Percentiles rank a stretch among this genome's conserved stretches.
Evolutionary conservation across 2,329 filamentous ascomycete genomes (phyloP).

Genomic region (Colletotrichum sojae): DNA sequence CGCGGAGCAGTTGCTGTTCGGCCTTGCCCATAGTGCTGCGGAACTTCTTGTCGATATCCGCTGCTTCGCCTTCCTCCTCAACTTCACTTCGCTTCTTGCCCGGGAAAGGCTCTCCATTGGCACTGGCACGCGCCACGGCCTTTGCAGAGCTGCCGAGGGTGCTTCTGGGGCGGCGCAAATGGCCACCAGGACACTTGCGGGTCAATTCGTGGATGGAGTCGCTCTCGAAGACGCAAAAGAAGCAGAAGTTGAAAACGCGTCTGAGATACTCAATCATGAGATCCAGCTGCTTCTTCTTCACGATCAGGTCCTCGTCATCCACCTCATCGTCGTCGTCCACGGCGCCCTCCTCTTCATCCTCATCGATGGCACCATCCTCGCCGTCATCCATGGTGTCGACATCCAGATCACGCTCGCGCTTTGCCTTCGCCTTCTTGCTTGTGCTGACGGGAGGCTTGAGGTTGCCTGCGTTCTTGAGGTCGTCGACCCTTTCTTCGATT

Average conservation of each 20-base stretch:
- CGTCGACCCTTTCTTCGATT: conserved; percentile 89
- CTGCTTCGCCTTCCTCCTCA: conserved; percentile 75
- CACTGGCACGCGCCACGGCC: conserved; percentile 87
- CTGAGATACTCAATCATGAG: conserved; percentile 96
- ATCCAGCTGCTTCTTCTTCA: conserved; percentile 97
- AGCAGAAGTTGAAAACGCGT: conserved; percentile 98
- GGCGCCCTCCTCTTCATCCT: conserved; percentile 85
- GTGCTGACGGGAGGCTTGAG: conserved; percentile 76
- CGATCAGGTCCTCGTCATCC: conserved; percentile 89
- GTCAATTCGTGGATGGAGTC: conserved; percentile 97
- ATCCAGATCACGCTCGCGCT: conserved; percentile 72
- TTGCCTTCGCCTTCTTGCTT: conserved; percentile 66
- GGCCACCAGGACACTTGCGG: conserved; percentile 96
- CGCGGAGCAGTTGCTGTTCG: conserved; percentile 92
- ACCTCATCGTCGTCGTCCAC: conserved; percentile 85
- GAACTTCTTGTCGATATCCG: conserved; percentile 80
- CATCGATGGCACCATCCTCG: conserved; percentile 78
- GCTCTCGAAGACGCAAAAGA: conserved; percentile 99
- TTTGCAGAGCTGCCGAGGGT: conserved; percentile 84
- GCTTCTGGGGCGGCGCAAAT: conserved; percentile 90
- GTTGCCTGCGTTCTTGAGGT: conserved; percentile 81
- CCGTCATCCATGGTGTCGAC: conserved; percentile 74
- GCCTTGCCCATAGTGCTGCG: conserved; percentile 79
- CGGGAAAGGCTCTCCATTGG: conserved; percentile 85
- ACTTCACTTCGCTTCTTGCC: conserved; percentile 80